A percentile compares a stretch with the other conserved stretches of the same genome.
Conservation (phyloP, 2,329 filamentous ascomycete genomes). For the Hirsutella rhossiliensis region DNA sequence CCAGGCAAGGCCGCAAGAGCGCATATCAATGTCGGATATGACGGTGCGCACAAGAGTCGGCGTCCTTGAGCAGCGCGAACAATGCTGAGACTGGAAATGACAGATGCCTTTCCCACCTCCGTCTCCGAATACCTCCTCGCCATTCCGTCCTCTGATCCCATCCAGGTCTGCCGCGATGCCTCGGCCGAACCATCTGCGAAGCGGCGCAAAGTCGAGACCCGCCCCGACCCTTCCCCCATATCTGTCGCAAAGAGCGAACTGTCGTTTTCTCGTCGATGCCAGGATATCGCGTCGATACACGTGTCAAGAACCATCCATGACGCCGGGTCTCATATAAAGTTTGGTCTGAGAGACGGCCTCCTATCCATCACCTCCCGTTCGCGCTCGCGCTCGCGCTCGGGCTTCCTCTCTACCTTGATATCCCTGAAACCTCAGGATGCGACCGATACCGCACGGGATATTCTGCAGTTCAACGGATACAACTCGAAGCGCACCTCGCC, state of each 20-base stretch:
- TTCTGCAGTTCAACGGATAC: slow-evolving; percentile 7
- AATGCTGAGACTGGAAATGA: neutral
- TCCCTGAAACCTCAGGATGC: slow-evolving; percentile 12
- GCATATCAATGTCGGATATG: neutral
- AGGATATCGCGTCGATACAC: slow-evolving; percentile 3
- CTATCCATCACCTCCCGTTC: slow-evolving; percentile 9
- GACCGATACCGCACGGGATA: slow-evolving; percentile 6
- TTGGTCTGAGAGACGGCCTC: slow-evolving; percentile 5
- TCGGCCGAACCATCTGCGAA: slow-evolving; percentile 14
- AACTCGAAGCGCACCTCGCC: slow-evolving; percentile 8
- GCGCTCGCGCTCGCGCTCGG: slow-evolving; percentile 2
- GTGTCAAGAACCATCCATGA: slow-evolving; percentile 6
- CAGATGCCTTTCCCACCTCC: slow-evolving; percentile 13
- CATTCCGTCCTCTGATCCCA: slow-evolving; percentile 8
- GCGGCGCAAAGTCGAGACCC: slow-evolving; percentile 15
- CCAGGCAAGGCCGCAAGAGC: neutral
- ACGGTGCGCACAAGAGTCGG: neutral
- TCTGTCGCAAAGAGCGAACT: slow-evolving; percentile 13
- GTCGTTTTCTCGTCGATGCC: slow-evolving; percentile 14
- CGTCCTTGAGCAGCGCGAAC: too few species aligned
- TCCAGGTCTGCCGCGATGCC: slow-evolving; percentile 2
- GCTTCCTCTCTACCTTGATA: slow-evolving; percentile 6
- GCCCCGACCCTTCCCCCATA: slow-evolving; percentile 8
- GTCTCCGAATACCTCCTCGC: slow-evolving; percentile 11
- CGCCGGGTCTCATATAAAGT: slow-evolving; percentile 10